Percentiles rank a stretch among this genome's conserved stretches.
These are phyloP conservation scores for Fusarium heterosporum DNA, from an alignment of 2,329 filamentous ascomycete genomes.

Conservation along the genomic window DNA sequence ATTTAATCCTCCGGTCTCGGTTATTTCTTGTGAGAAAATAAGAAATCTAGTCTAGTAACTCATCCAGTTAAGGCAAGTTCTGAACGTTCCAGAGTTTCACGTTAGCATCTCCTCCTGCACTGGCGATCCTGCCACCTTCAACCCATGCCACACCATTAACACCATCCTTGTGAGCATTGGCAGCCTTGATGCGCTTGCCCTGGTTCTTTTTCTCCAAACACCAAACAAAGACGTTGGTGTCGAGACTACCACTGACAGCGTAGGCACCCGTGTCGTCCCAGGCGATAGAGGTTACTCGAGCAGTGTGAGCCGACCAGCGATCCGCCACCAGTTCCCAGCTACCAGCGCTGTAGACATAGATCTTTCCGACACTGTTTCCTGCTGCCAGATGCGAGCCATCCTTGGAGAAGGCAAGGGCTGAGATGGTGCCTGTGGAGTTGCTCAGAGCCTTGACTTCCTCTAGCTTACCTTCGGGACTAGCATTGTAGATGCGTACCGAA, in stretches of 20 bases:
- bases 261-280: slow-evolving; percentile 85
- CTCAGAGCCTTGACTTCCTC: slow-evolving; percentile 68
- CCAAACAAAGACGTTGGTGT: slow-evolving; percentile 95
- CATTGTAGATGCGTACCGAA: slow-evolving; percentile 76
- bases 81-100: slow-evolving; percentile 83
- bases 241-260: slow-evolving; percentile 85
- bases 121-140: slow-evolving; percentile 76
- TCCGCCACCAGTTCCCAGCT: slow-evolving; percentile 81
- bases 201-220: slow-evolving; percentile 82
- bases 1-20: slow-evolving; percentile 14
- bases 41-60: slow-evolving; percentile 21
- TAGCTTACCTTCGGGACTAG: slow-evolving; percentile 67
- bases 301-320: slow-evolving; percentile 72
- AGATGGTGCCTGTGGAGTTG: slow-evolving; percentile 77
- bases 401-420: slow-evolving; percentile 84
- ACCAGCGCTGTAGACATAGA: slow-evolving; percentile 77
- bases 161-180: slow-evolving; percentile 95
- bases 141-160: slow-evolving; percentile 90
- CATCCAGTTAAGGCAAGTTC: slow-evolving; percentile 49
- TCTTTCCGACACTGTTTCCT: slow-evolving; percentile 87
- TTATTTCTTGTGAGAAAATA: slow-evolving; percentile 11
- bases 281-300: slow-evolving; percentile 67
- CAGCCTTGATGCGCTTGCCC: slow-evolving; percentile 83
- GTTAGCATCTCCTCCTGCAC: slow-evolving; percentile 86
- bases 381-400: slow-evolving; percentile 83